A percentile compares a stretch with the other conserved stretches of the same genome.
Conservation (phyloP, 2,329 filamentous ascomycete species). For the Ploettnerulaceae sp. region DNA sequence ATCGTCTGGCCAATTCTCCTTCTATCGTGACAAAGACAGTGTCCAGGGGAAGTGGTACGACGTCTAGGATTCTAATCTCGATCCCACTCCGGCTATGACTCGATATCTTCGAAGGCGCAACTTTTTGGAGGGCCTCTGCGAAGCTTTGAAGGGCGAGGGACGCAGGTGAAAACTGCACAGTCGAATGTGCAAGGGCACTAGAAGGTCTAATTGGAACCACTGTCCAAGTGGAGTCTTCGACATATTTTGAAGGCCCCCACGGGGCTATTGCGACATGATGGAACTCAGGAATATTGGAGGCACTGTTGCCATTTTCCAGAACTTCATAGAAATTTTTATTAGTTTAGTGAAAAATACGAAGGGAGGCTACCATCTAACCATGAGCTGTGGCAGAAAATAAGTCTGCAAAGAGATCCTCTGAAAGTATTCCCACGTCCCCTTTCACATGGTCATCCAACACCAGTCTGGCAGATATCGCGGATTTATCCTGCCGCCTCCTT, state of each 20-base stretch:
- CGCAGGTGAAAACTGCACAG: constrained; percentile 70
- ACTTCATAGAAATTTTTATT: constrained; percentile 16
- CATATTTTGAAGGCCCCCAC: constrained; percentile 56
- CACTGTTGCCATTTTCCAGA: constrained; percentile 23
- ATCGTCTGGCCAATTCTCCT: constrained; percentile 68
- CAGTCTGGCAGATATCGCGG: constrained; percentile 72
- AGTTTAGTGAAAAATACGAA: constrained; percentile 1
- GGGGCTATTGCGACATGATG: constrained; percentile 69
- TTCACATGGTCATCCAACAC: constrained; percentile 81
- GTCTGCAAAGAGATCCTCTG: constrained; percentile 78
- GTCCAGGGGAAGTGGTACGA: constrained; percentile 73
- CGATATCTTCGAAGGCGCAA: constrained; percentile 70
- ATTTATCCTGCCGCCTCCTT: constrained; percentile 61
- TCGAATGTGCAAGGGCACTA: constrained; percentile 65
- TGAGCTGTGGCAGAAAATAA: constrained; percentile 62
- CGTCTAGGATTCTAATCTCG: constrained; percentile 78
- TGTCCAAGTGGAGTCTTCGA: constrained; percentile 70
- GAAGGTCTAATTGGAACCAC: constrained; percentile 69
- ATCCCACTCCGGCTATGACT: constrained; percentile 71
- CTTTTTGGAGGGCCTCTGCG: constrained; percentile 63
- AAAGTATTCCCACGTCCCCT: constrained; percentile 80
- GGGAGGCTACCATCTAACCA: constrained; percentile 34
- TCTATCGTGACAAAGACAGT: constrained; percentile 85
- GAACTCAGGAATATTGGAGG: constrained; percentile 36
- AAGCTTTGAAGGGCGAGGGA: constrained; percentile 76